Evolutionary conservation across 148 eudicot species (phyloP).

Genomic region (Mesembryanthemum crystallinum): DNA sequence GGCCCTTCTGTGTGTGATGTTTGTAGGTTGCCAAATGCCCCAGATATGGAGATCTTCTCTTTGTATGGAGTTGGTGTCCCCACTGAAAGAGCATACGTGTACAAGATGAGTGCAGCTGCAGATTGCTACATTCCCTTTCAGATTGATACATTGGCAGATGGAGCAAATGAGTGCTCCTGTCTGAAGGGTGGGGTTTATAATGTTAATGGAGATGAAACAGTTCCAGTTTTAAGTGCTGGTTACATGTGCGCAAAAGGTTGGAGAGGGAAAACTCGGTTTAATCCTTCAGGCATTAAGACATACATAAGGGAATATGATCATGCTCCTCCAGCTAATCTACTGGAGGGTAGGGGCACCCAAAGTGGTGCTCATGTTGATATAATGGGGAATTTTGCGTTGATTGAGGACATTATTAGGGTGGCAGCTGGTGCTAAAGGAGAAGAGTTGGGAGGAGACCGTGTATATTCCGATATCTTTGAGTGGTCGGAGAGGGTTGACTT

Average conservation of each 20-base stretch:
- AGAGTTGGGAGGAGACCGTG: slow-evolving; percentile 74
- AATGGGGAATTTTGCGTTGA: slow-evolving; percentile 76
- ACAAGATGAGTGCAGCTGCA: slow-evolving; percentile 51
- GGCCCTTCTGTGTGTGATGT: not conserved
- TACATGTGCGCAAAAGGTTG: slow-evolving; percentile 83
- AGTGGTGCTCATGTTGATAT: slow-evolving; percentile 93
- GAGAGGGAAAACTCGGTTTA: slow-evolving; percentile 83
- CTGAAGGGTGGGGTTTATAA: slow-evolving; percentile 69
- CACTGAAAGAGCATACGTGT: slow-evolving; percentile 83
- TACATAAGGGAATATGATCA: slow-evolving; percentile 72
- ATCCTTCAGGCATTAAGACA: slow-evolving; percentile 69
- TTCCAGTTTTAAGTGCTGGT: slow-evolving; percentile 85
- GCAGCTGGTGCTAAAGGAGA: slow-evolving; percentile 83
- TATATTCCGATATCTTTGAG: slow-evolving; percentile 64
- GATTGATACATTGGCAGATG: slow-evolving; percentile 65
- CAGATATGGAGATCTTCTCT: slow-evolving; percentile 81
- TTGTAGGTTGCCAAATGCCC: slow-evolving; percentile 77
- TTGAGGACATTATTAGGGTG: slow-evolving; percentile 77
- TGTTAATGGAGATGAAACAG: slow-evolving; percentile 90
- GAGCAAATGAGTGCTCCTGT: slow-evolving; percentile 44
- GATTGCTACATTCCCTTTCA: slow-evolving; percentile 85
- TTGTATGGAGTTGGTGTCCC: slow-evolving; percentile 90
- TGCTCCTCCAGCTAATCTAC: slow-evolving; percentile 70
- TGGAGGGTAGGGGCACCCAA: slow-evolving; percentile 86
- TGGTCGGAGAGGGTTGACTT: slow-evolving; percentile 74